phyloP scores from a whole-genome alignment of 495 filamentous ascomycete genomes.

The Podospora appendiculata region DNA sequence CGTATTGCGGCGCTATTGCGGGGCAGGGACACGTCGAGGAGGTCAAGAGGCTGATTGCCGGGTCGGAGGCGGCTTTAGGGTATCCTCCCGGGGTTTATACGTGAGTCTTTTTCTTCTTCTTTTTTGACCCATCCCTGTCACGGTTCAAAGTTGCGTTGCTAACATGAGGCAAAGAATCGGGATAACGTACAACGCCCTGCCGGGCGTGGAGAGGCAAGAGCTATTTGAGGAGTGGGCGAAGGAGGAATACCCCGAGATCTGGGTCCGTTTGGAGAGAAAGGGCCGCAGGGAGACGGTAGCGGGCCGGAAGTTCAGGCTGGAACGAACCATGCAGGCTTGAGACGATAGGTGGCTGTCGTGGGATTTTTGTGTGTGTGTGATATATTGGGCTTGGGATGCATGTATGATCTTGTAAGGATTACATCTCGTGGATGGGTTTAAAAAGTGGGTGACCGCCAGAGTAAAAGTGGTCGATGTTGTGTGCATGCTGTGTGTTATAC shows the following conservation, averaged over 20 bases:
- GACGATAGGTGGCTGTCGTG: neutral
- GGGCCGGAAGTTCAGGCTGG: constrained; percentile 35
- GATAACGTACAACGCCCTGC: constrained; percentile 64
- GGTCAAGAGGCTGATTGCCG: constrained; percentile 52
- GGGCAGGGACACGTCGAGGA: constrained; percentile 60
- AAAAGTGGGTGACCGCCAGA: too few relatives aligned
- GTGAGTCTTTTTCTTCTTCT: constrained; percentile 46
- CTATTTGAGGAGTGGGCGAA: constrained; percentile 66
- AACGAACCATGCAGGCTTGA: constrained; percentile 35
- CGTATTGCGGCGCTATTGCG: constrained; percentile 69
- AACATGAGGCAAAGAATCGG: constrained; percentile 46
- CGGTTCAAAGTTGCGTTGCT: too few relatives aligned
- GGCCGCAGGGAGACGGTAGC: constrained; percentile 29
- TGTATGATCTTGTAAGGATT: too few relatives aligned
- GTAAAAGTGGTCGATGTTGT: too few relatives aligned
- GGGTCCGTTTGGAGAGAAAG: constrained; percentile 52
- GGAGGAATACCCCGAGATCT: constrained; percentile 56
- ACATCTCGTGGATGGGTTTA: too few relatives aligned
- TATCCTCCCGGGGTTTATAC: constrained; percentile 55
- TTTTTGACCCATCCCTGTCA: neutral
- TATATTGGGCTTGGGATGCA: too few relatives aligned
- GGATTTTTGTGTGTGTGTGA: too few relatives aligned
- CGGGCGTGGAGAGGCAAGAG: constrained; percentile 50
- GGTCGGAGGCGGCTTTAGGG: constrained; percentile 57
- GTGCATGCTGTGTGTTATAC: too few relatives aligned